Percentiles rank a stretch among this genome's conserved stretches.
Evolutionary conservation across 768 basidiomycete genomes (phyloP).

Genomic region (Sporobolomyces pararoseus): DNA sequence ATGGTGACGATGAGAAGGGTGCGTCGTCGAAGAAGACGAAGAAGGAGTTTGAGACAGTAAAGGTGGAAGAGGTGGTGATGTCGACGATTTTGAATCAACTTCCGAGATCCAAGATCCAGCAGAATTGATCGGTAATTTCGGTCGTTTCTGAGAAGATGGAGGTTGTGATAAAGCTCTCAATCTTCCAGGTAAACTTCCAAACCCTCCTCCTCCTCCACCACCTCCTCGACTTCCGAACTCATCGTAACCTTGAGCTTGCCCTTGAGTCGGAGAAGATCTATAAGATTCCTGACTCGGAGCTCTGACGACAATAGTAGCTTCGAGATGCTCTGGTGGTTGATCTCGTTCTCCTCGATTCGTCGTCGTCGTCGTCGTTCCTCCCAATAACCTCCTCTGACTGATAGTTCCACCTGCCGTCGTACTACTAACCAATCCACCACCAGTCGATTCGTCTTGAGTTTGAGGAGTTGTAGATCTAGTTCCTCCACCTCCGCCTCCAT

Average conservation of each 20-base stretch:
- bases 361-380: background rate
- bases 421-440: background rate
- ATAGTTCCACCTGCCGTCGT: slow-evolving; percentile 27
- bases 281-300: slow-evolving; percentile 26
- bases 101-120: slow-evolving; percentile 5
- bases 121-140: background rate
- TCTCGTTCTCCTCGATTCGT: no score
- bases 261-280: slow-evolving; percentile 8
- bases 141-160: slow-evolving; percentile 21
- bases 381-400: slow-evolving; percentile 14
- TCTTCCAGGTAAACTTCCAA: slow-evolving; percentile 26
- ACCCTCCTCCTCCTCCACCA: background rate
- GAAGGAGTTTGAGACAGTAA: background rate
- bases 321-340: background rate
- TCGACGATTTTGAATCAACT: background rate
- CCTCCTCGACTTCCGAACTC: background rate
- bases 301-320: slow-evolving; percentile 21
- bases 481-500: no score
- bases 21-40: background rate
- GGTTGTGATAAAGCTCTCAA: slow-evolving; percentile 38
- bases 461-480: no score
- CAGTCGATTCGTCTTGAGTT: no score
- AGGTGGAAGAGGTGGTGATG: slow-evolving; percentile 7
- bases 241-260: background rate
- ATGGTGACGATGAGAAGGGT: slow-evolving; percentile 8